Base-by-base conservation (phyloP, 805 yeast species). In the Candida dendrica region DNA sequence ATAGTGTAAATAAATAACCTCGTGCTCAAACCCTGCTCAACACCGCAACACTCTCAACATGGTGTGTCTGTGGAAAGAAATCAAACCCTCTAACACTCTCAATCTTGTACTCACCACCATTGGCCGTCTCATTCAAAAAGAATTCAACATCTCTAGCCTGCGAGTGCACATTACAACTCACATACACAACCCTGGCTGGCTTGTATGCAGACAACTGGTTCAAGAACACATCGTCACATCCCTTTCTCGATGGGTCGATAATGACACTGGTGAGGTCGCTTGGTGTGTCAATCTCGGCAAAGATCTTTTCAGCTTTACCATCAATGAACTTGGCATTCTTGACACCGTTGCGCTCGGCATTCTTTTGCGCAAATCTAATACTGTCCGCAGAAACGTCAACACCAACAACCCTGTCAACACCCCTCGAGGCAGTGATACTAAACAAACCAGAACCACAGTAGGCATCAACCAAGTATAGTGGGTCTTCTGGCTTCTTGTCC, bases 381-480 rank as follows among this genome's bases (percentile, higher is more conserved):
- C 95, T 83, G 52, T 89, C 95, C 24, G 89, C 90, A 40, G 93
- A 80, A 11, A 91, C 89, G 61, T 91, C 98, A 24, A 91, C 98
- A 29, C 98, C 98, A 47, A 88, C 75, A 3, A 88, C 95, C 52
- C 75, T 74, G 36, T 83, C 82, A n/a, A 90, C 95, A 15, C 84
- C 81, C 18, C 73, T 64, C 24, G 93, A 82, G 52, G 95, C 83
- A 8, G 96, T 80, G 44, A 93, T 81, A 47, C 95, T 84, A 63
- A 93, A 93, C 35, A 93, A 68, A 0, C 98, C 98, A 3, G 95
- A 85, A 2, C 98, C 98, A 70, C 98, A 90, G 66, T 90, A 90
- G 0, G 97, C 95, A 61, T 90, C 98, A 22, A 90, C 95, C 38
- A 90, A 65, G 57, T 80, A 88, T 53, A 77, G 75, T 26, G 80